Percentiles rank a stretch among this genome's conserved stretches.
phyloP scores from a whole-genome alignment of 2,329 filamentous ascomycete genomes.

The Bimuria novae-zelandiae region DNA sequence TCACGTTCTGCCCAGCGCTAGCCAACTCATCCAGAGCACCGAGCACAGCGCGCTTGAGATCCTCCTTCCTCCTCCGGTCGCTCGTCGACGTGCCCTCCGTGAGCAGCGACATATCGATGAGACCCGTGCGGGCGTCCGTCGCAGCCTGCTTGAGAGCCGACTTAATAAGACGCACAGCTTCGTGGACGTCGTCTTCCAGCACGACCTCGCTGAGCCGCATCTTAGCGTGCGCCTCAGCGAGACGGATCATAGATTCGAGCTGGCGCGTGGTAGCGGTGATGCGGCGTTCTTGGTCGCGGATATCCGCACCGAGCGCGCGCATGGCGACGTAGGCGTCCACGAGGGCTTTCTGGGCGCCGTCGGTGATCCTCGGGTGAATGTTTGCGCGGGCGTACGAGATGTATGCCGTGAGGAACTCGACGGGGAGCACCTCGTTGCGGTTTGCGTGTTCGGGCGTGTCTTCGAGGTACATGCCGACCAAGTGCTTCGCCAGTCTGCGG shows the following conservation, averaged over 20 bases:
- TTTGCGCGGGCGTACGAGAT: conserved; percentile 93
- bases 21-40: conserved; percentile 77
- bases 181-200: conserved; percentile 79
- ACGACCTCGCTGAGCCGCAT: conserved; percentile 85
- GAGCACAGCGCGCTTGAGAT: conserved; percentile 81
- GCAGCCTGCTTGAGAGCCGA: conserved; percentile 94
- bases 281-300: conserved; percentile 84
- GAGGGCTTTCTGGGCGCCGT: conserved; percentile 80
- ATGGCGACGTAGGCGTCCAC: conserved; percentile 90
- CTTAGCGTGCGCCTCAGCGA: conserved; percentile 94
- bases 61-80: conserved; percentile 81
- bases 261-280: conserved; percentile 98
- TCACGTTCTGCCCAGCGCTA: conserved; percentile 64
- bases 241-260: conserved; percentile 97
- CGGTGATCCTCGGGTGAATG: conserved; percentile 80
- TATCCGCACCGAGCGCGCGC: conserved; percentile 78
- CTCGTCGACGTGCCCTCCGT: conserved; percentile 90
- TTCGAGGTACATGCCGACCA: conserved; percentile 96
- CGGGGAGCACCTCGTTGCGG: conserved; percentile 73
- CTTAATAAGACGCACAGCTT: conserved; percentile 91
- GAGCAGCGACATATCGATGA: conserved; percentile 95
- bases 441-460: conserved; percentile 87
- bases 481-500: conserved; percentile 84
- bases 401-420: conserved; percentile 95
- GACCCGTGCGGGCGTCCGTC: conserved; percentile 86